These are phyloP conservation scores for Phaeosphaeria sp. DNA, from an alignment of 2,329 filamentous ascomycete genomes.

Conservation along the genomic window DNA sequence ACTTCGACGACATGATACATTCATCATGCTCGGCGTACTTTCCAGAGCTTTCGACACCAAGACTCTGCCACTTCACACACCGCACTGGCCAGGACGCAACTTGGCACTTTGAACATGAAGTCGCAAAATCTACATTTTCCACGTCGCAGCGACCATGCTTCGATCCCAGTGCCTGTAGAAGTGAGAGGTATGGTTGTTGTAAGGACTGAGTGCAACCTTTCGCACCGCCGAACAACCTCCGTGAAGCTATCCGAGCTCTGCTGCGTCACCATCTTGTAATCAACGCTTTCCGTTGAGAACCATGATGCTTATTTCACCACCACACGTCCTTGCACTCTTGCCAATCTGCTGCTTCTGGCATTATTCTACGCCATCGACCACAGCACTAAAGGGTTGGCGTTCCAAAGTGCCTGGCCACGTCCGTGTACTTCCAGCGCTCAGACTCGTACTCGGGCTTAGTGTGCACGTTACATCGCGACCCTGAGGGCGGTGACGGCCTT, in stretches of 20 bases:
- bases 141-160: not conserved
- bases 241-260: not conserved
- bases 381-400: conserved; percentile 21
- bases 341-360: conserved; percentile 12
- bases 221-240: not conserved
- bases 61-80: not conserved
- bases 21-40: not conserved
- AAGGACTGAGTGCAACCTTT: not conserved
- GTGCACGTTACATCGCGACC: not conserved
- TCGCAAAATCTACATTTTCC: not conserved
- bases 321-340: not conserved
- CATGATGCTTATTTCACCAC: conserved; percentile 6
- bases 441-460: conserved; percentile 1
- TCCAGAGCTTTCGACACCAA: not conserved
- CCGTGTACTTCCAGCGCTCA: conserved; percentile 1
- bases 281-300: not conserved
- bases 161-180: not conserved
- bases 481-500: not conserved
- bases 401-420: conserved; percentile 9
- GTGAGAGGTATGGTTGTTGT: not conserved
- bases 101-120: not conserved
- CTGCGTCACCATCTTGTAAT: conserved; percentile 7
- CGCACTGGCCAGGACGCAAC: not conserved
- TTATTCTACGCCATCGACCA: conserved; percentile 9
- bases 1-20: not conserved